A percentile compares a stretch with the other conserved stretches of the same genome.
phyloP scores from a whole-genome alignment of 805 yeast species.

The Grigorovia transvaalensis region DNA sequence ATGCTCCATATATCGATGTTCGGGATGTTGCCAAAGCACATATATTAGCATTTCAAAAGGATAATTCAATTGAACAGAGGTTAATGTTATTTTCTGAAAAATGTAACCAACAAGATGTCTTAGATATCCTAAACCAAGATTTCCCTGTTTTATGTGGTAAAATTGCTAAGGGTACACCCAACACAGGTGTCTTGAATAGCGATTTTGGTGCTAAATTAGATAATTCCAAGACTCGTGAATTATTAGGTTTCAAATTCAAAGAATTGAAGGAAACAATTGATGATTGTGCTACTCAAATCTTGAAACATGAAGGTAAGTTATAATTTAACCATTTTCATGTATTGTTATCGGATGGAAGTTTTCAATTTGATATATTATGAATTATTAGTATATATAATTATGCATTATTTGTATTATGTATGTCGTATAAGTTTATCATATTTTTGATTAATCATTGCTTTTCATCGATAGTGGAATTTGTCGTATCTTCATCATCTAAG shows the following conservation, averaged over 20 bases:
- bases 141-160: constrained; percentile 38
- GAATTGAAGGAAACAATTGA: constrained; percentile 12
- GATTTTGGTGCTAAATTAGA: constrained; percentile 7
- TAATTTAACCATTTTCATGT: constrained; percentile 2
- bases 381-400: neutral
- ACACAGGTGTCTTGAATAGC: constrained; percentile 1
- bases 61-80: constrained; percentile 27
- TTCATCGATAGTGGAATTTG: neutral
- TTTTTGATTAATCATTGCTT: neutral
- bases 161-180: constrained; percentile 34
- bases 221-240: constrained; percentile 13
- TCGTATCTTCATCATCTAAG: neutral
- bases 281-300: constrained; percentile 20
- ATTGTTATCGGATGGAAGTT: neutral
- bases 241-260: constrained; percentile 17
- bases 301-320: constrained; percentile 9
- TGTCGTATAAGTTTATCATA: neutral
- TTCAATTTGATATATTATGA: neutral
- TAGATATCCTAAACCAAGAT: constrained; percentile 25
- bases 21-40: constrained; percentile 56
- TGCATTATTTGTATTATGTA: neutral
- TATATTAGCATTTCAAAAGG: constrained; percentile 36
- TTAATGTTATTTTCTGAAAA: constrained; percentile 19
- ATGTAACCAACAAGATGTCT: constrained; percentile 21
- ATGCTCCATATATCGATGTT: constrained; percentile 37